A percentile compares a stretch with the other conserved stretches of the same genome.
Conservation (phyloP, 192 early-diverging fungal genomes). For the Rhizophagus sp. region DNA sequence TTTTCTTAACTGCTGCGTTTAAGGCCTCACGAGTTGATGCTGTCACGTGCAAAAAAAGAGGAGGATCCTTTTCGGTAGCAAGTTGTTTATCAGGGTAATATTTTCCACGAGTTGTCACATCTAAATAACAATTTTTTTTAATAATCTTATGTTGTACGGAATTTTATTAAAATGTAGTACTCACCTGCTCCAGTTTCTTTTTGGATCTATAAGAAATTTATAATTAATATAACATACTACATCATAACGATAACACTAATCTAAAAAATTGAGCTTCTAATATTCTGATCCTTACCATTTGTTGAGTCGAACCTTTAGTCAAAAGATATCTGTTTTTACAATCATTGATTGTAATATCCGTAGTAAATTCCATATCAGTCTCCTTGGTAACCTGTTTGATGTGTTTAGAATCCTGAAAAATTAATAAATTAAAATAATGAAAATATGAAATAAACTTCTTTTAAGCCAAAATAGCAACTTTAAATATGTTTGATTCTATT, state of each 20-base stretch:
- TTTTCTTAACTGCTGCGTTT: slow-evolving; percentile 69
- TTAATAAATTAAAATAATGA: not conserved
- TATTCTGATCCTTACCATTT: slow-evolving; percentile 39
- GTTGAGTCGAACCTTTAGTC: slow-evolving; percentile 76
- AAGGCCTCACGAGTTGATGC: slow-evolving; percentile 66
- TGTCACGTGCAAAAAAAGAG: slow-evolving; percentile 76
- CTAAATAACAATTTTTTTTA: slow-evolving; percentile 24
- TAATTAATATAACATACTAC: not conserved
- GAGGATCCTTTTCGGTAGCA: slow-evolving; percentile 78
- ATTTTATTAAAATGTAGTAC: not conserved
- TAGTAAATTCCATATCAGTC: slow-evolving; percentile 51
- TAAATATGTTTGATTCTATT: too few relatives aligned
- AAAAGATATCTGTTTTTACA: slow-evolving; percentile 77
- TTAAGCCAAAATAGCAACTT: too few relatives aligned
- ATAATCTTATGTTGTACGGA: not conserved
- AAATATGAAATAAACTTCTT: not conserved
- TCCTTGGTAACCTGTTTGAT: slow-evolving; percentile 32
- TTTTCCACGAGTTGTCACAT: slow-evolving; percentile 81
- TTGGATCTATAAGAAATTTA: slow-evolving; percentile 48
- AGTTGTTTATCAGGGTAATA: slow-evolving; percentile 73
- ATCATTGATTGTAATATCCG: slow-evolving; percentile 80
- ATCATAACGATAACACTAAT: not conserved
- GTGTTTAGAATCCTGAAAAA: not conserved
- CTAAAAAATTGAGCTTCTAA: not conserved
- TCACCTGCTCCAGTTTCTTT: slow-evolving; percentile 75